Evolutionary conservation across 78 protist species (phyloP).

Genomic region (Anaeramoeba flamelloides): DNA sequence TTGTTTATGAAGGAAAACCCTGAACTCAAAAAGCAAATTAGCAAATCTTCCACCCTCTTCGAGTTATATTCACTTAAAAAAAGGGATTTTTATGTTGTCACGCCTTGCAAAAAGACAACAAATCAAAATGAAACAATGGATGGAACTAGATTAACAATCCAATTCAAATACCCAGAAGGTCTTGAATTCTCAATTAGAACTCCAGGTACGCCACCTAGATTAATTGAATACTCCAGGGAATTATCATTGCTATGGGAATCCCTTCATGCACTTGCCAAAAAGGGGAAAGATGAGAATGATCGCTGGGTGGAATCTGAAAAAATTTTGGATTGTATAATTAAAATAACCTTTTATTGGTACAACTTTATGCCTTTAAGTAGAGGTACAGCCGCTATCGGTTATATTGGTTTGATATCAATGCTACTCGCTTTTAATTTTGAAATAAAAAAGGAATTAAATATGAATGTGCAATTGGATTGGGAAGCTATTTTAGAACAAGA

Average conservation of each 20-base stretch:
- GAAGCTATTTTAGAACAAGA: neutral
- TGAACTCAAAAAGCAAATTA: neutral
- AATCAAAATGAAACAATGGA: neutral
- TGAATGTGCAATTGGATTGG: neutral
- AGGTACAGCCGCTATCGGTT: neutral
- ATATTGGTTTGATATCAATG: neutral
- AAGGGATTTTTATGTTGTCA: neutral
- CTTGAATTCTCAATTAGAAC: neutral
- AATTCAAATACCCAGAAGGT: neutral
- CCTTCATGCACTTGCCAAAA: too few species aligned
- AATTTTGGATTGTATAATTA: too few species aligned
- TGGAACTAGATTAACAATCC: neutral
- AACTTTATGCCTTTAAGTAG: neutral
- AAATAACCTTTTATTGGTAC: constrained; percentile 1
- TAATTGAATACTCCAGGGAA: neutral
- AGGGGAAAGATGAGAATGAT: too few species aligned
- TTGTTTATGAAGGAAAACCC: too few species aligned
- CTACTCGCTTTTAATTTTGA: neutral
- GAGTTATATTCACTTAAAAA: neutral
- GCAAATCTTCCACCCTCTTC: neutral
- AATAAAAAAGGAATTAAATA: neutral
- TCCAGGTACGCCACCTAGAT: neutral
- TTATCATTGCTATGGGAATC: neutral
- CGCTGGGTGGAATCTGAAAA: neutral
- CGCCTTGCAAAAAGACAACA: neutral